These are phyloP conservation scores for Aspergillus chevalieri DNA, from an alignment of 2,329 filamentous ascomycete genomes.

Conservation along the genomic window DNA sequence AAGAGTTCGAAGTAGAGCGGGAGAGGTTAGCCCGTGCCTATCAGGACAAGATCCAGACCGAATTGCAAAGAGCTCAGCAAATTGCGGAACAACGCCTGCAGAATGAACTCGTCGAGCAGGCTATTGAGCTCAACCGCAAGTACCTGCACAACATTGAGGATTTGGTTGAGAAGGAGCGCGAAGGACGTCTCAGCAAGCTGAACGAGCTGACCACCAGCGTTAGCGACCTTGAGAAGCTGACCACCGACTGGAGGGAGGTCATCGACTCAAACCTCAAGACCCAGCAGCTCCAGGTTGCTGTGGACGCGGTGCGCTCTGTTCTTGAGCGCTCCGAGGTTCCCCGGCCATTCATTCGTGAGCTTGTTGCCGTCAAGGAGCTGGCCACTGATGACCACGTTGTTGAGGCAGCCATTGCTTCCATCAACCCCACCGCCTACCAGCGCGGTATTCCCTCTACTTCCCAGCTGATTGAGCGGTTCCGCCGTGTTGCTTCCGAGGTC, in stretches of 20 bases:
- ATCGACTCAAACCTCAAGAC: conserved; percentile 87
- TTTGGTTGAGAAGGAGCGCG: conserved; percentile 81
- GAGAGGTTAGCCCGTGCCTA: conserved; percentile 71
- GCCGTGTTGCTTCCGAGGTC: conserved; percentile 83
- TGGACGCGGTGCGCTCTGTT: conserved; percentile 83
- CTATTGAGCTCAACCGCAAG: conserved; percentile 76
- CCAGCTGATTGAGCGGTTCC: conserved; percentile 91
- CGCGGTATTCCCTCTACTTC: conserved; percentile 76
- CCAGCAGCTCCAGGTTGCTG: conserved; percentile 91
- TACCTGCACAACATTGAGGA: conserved; percentile 73
- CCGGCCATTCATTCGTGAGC: conserved; percentile 81
- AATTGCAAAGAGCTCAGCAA: conserved; percentile 72
- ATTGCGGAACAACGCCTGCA: conserved; percentile 75
- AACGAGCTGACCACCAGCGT: conserved; percentile 72
- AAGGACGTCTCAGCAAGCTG: conserved; percentile 79
- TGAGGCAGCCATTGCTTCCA: conserved; percentile 88
- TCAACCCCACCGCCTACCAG: conserved; percentile 91
- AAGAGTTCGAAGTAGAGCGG: conserved; percentile 84
- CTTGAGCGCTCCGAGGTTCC: conserved; percentile 69
- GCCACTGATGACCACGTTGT: conserved; percentile 78
- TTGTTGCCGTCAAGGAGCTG: conserved; percentile 91
- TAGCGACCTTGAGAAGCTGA: conserved; percentile 77
- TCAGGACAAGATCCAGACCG: conserved; percentile 69
- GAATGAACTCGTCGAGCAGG: conserved; percentile 86
- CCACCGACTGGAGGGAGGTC: conserved; percentile 81